Evolutionary conservation across 345 rosid species (phyloP), one percentile per base, ranked within the genome.

Genomic region (Sonneratia caseolaris): DNA sequence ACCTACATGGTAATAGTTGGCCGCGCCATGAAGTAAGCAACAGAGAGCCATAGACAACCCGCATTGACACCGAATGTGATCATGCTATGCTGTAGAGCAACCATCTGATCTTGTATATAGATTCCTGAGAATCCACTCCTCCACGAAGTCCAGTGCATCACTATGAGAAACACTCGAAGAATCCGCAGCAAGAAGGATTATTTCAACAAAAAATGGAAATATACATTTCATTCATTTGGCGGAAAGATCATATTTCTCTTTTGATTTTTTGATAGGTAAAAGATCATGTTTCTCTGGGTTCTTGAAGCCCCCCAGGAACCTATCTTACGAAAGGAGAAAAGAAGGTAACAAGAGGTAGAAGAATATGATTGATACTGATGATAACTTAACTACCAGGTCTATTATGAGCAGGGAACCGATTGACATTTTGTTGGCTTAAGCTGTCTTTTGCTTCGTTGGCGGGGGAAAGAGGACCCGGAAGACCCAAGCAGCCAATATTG

Each of bases 401-500:
- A 47, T 45, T 32, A 55, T 37, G 53, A 69, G 19, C 19, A 69
- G 6, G 38, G 59, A 69, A 43, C 36, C 40, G 2, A 48, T 35
- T 3, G 38, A 19, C 24, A 16, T 7, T 35, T 72, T 51, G 6
- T 35, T 35, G 37, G 66, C 37, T 86, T 71, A 92, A 49, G 90
- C 89, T 1, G n/a, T 79, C 91, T 92, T 92, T 73, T 81, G 82
- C 71, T 90, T 88, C 40, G 71, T 61, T 3, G 79, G 71, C 19
- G 85, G 87, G 8, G 88, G 89, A 68, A 89, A 92, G 69, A 89
- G 8, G 10, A 74, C 36, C 3, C 99, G 88, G 86, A 88, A 95
- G 64, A 82, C 72, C 91, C 84, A 84, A 0, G 99, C 91, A 2
- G 99, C 92, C 71, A 82, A 70, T 68, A 87, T 83, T 9, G 98